Evolutionary conservation across 2,329 filamentous ascomycete species (phyloP), one percentile per base, ranked within the genome.

Genomic region (Aspergillus intermedius): DNA sequence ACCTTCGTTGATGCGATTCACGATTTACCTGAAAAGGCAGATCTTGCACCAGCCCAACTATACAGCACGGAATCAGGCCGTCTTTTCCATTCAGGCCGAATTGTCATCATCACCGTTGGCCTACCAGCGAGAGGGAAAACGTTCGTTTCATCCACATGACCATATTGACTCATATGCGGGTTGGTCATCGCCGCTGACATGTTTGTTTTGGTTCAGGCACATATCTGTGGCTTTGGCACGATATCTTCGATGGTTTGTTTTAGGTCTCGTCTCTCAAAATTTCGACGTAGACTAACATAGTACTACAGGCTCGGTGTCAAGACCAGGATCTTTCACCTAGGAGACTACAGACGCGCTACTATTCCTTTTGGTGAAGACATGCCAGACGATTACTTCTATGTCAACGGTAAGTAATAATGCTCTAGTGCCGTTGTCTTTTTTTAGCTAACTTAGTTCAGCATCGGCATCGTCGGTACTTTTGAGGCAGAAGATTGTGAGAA

Each of bases 1-100:
- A 96, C 91, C 34, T 95, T 94, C 68, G 91, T 96, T 61, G 93
- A 97, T 77, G 91, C 88, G 56, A 96, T 97, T 61, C 91, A 97
- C 72, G 91, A 97, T 75, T 78, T 95, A 47, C 83, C 88, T 7
- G 86, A 91, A 65, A 89, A 89, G 61, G 77, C 79, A 50, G 81
- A 91, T 59, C 82, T 95, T 80, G 93, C 93, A 4, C 93, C 93
- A 25, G 93, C 93, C 58, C 93, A 98, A 74, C 79, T 98, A 42
- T 98, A 98, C 75, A 96, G 90, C 69, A 98, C 93, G 46, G 95
- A 97, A 79, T 97, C 91, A 43, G 93, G 93, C 44, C 83, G 93
- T 39, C 82, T 98, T 25, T 98, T 98, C 68, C 93, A 98, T 70
- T 96, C 93, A 19, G 93, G 93, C 43, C 84, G 91, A 49, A 98